These are phyloP conservation scores for Berkeleyomyces basicola DNA, from an alignment of 2,329 filamentous ascomycete genomes.

Conservation along the genomic window DNA sequence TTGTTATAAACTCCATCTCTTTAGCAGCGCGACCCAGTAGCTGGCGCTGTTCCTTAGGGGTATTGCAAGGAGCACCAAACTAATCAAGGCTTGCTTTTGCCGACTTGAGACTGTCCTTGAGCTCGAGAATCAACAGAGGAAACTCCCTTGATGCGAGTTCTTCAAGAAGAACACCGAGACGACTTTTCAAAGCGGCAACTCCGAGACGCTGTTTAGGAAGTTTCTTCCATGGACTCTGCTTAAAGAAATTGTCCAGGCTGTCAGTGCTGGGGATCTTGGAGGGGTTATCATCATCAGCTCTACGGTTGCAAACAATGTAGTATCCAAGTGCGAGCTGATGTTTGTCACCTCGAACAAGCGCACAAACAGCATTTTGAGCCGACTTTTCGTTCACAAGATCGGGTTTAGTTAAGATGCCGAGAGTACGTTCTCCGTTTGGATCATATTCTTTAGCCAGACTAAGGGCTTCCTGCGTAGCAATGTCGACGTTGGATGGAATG, in stretches of 20 bases:
- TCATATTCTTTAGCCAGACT: conserved; percentile 20
- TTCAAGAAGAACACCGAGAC: conserved; percentile 17
- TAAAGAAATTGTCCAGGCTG: conserved; percentile 24
- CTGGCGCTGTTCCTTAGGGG: conserved; percentile 14
- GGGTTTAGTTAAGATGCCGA: conserved; percentile 29
- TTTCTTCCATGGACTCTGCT: conserved; percentile 21
- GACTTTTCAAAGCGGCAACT: conserved; percentile 16
- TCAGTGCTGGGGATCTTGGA: neutral
- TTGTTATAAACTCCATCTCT: conserved; percentile 15
- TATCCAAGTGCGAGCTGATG: conserved; percentile 16
- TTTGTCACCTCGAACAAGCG: conserved; percentile 14
- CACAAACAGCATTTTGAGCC: conserved; percentile 13
- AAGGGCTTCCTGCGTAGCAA: conserved; percentile 24
- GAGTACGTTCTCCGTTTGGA: conserved; percentile 20
- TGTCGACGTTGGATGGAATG: conserved; percentile 25
- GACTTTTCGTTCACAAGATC: conserved; percentile 20
- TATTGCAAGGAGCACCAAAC: conserved; percentile 14
- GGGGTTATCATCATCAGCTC: conserved; percentile 15
- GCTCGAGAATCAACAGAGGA: conserved; percentile 17
- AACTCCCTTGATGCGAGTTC: conserved; percentile 19
- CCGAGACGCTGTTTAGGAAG: conserved; percentile 17
- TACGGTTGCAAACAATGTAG: conserved; percentile 17
- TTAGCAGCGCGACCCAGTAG: conserved; percentile 15
- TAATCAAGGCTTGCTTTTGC: conserved; percentile 2
- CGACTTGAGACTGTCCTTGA: conserved; percentile 6